These are phyloP conservation scores for Dendrobium catenatum DNA, from an alignment of 106 monocot species.

Conservation along the genomic window DNA sequence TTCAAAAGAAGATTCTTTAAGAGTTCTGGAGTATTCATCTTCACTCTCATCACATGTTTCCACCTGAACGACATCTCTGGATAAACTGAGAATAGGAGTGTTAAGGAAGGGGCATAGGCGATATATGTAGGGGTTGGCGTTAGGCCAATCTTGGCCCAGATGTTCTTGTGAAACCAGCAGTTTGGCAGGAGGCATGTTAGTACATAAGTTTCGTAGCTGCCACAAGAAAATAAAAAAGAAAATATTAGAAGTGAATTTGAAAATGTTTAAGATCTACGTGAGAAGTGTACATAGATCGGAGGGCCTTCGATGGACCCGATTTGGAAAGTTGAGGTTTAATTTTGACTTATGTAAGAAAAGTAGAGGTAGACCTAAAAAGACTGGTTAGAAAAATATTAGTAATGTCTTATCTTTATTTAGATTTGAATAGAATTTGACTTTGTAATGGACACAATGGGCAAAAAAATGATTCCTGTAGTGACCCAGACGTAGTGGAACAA, in stretches of 20 bases:
- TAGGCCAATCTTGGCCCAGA: constrained; percentile 53
- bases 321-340: too few species aligned
- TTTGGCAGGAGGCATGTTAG: constrained; percentile 67
- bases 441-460: too few species aligned
- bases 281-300: neutral
- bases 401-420: too few species aligned
- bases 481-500: too few species aligned
- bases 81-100: constrained; percentile 45
- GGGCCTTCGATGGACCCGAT: too few species aligned
- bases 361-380: too few species aligned
- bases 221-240: constrained; percentile 5
- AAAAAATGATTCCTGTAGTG: too few species aligned
- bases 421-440: too few species aligned
- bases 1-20: neutral
- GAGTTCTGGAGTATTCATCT: neutral
- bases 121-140: constrained; percentile 37
- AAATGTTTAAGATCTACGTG: neutral
- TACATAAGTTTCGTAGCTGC: constrained; percentile 90
- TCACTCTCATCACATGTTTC: neutral
- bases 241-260: neutral
- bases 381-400: too few species aligned
- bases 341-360: too few species aligned
- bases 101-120: constrained; percentile 51
- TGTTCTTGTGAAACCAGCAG: constrained; percentile 45
- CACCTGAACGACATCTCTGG: constrained; percentile 73